These are phyloP conservation scores for Gnetum montanum DNA, from an alignment of 75 land plant species.

Conservation along the genomic window DNA sequence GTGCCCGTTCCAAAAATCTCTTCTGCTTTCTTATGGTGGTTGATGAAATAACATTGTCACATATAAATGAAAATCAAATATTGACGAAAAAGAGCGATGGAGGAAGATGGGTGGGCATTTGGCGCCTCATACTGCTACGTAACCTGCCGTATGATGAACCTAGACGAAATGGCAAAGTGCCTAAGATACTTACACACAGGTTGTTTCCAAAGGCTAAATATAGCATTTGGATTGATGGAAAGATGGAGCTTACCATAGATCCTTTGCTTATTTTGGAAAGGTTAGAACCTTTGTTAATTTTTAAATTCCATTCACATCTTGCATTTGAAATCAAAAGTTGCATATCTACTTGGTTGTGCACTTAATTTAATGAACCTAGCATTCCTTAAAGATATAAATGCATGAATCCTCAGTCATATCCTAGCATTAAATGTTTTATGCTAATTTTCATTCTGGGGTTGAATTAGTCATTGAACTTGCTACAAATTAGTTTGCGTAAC, in stretches of 20 bases:
- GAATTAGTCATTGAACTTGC: too few species aligned
- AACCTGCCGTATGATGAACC: conserved; percentile 92
- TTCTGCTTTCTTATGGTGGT: conserved; percentile 97
- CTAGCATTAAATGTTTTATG: too few species aligned
- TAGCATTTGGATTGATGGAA: conserved; percentile 98
- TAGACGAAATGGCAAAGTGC: conserved; percentile 93
- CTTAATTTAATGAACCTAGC: too few species aligned
- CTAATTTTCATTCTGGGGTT: not conserved
- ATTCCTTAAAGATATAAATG: not conserved
- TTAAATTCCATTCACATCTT: not conserved
- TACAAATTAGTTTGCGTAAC: too few species aligned
- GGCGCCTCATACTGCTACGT: conserved; percentile 69
- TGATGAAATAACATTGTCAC: conserved; percentile 58
- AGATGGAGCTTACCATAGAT: conserved; percentile 93
- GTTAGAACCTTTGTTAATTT: conserved; percentile 20
- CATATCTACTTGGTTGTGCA: not conserved
- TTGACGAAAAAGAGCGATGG: conserved; percentile 37
- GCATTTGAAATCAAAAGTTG: not conserved
- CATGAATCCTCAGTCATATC: not conserved
- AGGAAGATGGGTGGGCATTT: conserved; percentile 90
- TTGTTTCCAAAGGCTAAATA: conserved; percentile 82
- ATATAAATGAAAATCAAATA: conserved; percentile 42
- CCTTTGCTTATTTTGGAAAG: conserved; percentile 93
- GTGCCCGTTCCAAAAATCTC: conserved; percentile 56
- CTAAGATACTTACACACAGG: conserved; percentile 85